These are phyloP conservation scores for Fusarium hostae DNA, from an alignment of 2,329 filamentous ascomycete genomes.

Conservation along the genomic window DNA sequence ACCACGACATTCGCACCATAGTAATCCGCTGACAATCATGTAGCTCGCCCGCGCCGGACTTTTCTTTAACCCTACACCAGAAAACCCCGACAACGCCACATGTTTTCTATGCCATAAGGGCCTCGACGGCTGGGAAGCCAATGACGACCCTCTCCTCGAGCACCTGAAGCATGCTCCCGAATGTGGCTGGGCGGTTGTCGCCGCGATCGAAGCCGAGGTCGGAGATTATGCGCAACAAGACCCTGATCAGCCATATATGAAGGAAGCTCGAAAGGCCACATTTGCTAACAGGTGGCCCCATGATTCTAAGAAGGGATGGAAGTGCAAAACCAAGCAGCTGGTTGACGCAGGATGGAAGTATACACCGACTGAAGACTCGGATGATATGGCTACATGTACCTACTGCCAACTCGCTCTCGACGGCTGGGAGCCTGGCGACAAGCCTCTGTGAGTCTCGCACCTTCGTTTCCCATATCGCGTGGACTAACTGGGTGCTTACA, in stretches of 20 bases:
- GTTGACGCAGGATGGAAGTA: slow-evolving; percentile 95
- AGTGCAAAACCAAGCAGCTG: slow-evolving; percentile 90
- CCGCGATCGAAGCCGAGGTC: slow-evolving; percentile 69
- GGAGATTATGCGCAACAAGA: slow-evolving; percentile 76
- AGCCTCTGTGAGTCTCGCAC: slow-evolving; percentile 75
- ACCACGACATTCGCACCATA: slow-evolving; percentile 1
- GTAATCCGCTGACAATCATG: slow-evolving; percentile 37
- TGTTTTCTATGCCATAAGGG: slow-evolving; percentile 89
- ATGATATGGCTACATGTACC: slow-evolving; percentile 90
- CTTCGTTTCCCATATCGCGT: neutral
- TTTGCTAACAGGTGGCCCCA: slow-evolving; percentile 91
- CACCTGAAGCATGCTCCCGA: slow-evolving; percentile 84
- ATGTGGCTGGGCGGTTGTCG: slow-evolving; percentile 88
- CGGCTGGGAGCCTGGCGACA: slow-evolving; percentile 93
- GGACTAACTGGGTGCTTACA: slow-evolving; percentile 51
- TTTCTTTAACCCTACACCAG: slow-evolving; percentile 81
- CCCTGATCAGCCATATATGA: slow-evolving; percentile 76
- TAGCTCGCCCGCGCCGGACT: slow-evolving; percentile 93
- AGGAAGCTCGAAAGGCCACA: slow-evolving; percentile 81
- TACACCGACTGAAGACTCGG: slow-evolving; percentile 82
- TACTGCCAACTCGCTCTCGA: slow-evolving; percentile 93
- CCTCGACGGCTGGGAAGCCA: slow-evolving; percentile 91
- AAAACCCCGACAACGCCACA: slow-evolving; percentile 85
- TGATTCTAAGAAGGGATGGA: slow-evolving; percentile 87
- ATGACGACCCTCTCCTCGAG: slow-evolving; percentile 84